Evolutionary conservation across 2,329 filamentous ascomycete species (phyloP), one percentile per base, ranked within the genome.

Genomic region (Lojkania enalia): DNA sequence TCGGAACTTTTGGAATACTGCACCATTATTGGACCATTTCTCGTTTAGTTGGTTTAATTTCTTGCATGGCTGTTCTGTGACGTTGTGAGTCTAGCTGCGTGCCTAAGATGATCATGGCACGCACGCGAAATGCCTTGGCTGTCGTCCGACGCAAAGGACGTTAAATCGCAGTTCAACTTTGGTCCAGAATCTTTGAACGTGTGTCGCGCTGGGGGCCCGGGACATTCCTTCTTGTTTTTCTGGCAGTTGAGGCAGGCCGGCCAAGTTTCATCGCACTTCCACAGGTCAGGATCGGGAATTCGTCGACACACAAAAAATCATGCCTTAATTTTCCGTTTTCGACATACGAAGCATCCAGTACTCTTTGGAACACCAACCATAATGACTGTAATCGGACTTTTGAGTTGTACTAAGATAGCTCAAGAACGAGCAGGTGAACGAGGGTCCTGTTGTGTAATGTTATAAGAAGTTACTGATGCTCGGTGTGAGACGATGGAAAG

Each of bases 321-420:
- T 39, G 59, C 62, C 60, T 57, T 67, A 38, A 67, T 66, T 37
- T 67, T 67, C 39, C 63, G 44, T 42, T 58, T 63, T 29, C 64
- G 55, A 53, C 64, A 67, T 18, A 64, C 60, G 15, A 54, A 32
- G 48, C 63, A 67, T 14, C 64, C 63, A 6, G 61, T 67, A 41
- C 62, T 65, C 47, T 67, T 67, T 4, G 63, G 63, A 35, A 67
- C 63, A 36, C 63, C 63, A 18, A 66, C 63, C 63, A 67, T 66
- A 33, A 35, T 5, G 14, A 21, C n/a, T n/a, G n/a, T n/a, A n/a
- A n/a, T n/a, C n/a, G n/a, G n/a, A n/a, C n/a, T n/a, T n/a, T n/a
- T n/a, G n/a, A n/a, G n/a, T n/a, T n/a, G n/a, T n/a, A n/a, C n/a
- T n/a, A n/a, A n/a, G n/a, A n/a, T n/a, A n/a, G n/a, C n/a, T n/a